A percentile compares a stretch with the other conserved stretches of the same genome.
Conservation (phyloP, 2,329 filamentous ascomycete genomes). For the Clonostachys byssicola region DNA sequence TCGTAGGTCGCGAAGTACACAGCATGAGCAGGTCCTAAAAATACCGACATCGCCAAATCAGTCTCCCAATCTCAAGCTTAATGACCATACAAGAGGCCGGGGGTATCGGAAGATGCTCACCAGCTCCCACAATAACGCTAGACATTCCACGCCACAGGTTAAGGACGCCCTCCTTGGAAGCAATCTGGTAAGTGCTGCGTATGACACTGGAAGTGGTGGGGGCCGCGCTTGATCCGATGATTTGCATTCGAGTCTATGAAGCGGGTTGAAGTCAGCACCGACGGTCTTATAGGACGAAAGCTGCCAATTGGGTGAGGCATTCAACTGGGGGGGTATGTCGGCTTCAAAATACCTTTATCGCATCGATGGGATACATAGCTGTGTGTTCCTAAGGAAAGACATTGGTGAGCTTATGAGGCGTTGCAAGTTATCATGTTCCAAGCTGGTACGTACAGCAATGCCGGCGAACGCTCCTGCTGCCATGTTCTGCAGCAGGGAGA, state of each 20-base stretch:
- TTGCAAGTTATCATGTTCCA: neutral
- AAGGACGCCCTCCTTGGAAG: slow-evolving; percentile 80
- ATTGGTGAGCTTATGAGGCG: neutral
- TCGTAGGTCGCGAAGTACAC: slow-evolving; percentile 99
- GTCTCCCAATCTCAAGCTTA: neutral
- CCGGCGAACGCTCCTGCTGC: slow-evolving; percentile 93
- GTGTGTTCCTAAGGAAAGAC: slow-evolving; percentile 75
- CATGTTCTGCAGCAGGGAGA: slow-evolving; percentile 94
- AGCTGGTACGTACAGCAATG: slow-evolving; percentile 67
- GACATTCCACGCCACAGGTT: slow-evolving; percentile 96
- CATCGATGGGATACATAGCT: slow-evolving; percentile 98
- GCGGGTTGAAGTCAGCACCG: too few relatives aligned
- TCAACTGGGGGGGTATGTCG: neutral
- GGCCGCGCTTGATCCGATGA: slow-evolving; percentile 77
- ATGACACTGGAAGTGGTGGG: slow-evolving; percentile 81
- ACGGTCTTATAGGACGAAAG: too few relatives aligned
- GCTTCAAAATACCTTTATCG: slow-evolving; percentile 72
- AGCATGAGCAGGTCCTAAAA: slow-evolving; percentile 86
- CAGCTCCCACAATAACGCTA: slow-evolving; percentile 91
- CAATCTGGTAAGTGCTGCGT: slow-evolving; percentile 90
- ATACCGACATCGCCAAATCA: neutral
- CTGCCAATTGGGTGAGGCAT: too few relatives aligned
- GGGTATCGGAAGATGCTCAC: slow-evolving; percentile 42
- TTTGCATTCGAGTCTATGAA: slow-evolving; percentile 90
- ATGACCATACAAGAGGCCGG: neutral